Evolutionary conservation across 2,329 filamentous ascomycete genomes (phyloP).

Genomic region (Ascocoryne sarcoides): DNA sequence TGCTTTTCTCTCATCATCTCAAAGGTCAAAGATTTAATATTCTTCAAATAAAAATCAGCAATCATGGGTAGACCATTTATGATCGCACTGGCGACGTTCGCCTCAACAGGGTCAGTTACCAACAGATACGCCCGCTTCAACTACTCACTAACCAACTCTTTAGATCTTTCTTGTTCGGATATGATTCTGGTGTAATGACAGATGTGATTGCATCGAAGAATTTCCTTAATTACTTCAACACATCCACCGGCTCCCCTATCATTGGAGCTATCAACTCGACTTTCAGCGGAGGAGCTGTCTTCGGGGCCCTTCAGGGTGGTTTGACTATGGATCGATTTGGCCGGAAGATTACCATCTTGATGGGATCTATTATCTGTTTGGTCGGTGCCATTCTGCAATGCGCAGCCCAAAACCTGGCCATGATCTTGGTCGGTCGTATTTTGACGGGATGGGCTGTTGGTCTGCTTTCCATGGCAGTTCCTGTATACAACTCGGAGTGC

Average conservation of each 20-base stretch:
- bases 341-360: constrained; percentile 46
- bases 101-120: constrained; percentile 29
- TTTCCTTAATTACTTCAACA: constrained; percentile 28
- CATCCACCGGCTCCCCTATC: constrained; percentile 22
- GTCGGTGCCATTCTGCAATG: constrained; percentile 53
- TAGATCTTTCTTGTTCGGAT: constrained; percentile 33
- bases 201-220: constrained; percentile 23
- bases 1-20: not conserved
- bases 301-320: constrained; percentile 33
- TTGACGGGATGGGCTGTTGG: constrained; percentile 51
- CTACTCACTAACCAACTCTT: constrained; percentile 1
- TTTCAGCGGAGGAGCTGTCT: constrained; percentile 51
- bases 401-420: constrained; percentile 42
- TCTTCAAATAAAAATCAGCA: not conserved
- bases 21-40: not conserved
- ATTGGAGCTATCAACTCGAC: constrained; percentile 53
- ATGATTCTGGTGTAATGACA: constrained; percentile 29
- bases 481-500: constrained; percentile 57
- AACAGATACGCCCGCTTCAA: not conserved
- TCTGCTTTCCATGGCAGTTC: constrained; percentile 54
- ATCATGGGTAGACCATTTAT: constrained; percentile 36
- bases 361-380: constrained; percentile 50
- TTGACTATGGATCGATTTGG: constrained; percentile 48
- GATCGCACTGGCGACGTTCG: constrained; percentile 34
- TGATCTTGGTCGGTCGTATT: constrained; percentile 49